phyloP scores from a whole-genome alignment of 2,329 filamentous ascomycete species.

The Pseudocercospora macadamiae region DNA sequence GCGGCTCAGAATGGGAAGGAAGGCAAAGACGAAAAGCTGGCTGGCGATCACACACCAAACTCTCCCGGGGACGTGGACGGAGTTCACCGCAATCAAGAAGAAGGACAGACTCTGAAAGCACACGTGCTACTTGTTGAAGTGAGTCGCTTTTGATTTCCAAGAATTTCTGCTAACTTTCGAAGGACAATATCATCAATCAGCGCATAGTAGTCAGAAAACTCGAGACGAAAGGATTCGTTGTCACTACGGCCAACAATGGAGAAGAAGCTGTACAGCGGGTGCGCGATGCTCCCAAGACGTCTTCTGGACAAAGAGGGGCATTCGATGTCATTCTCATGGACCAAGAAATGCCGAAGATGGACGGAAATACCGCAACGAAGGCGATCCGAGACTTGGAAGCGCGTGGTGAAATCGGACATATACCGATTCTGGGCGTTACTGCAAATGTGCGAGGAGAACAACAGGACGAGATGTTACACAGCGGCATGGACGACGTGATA shows the following conservation, averaged over 20 bases:
- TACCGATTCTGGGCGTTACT: conserved; percentile 40
- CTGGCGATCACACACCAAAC: too few species aligned
- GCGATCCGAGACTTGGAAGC: conserved; percentile 34
- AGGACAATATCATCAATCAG: conserved; percentile 38
- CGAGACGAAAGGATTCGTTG: conserved; percentile 29
- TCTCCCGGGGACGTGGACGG: not conserved
- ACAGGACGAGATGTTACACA: conserved; percentile 34
- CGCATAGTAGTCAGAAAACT: conserved; percentile 36
- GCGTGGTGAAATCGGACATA: conserved; percentile 22
- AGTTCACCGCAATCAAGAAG: conserved; percentile 14
- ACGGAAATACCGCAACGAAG: conserved; percentile 35
- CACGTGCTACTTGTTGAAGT: conserved; percentile 34
- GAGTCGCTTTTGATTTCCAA: not conserved
- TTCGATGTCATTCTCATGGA: conserved; percentile 41
- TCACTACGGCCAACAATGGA: conserved; percentile 39
- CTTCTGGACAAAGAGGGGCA: conserved; percentile 20
- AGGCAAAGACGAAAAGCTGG: not conserved
- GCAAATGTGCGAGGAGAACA: conserved; percentile 41
- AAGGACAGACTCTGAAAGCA: conserved; percentile 8
- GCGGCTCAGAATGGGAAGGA: conserved; percentile 1
- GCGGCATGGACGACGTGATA: conserved; percentile 40
- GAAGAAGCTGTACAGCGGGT: conserved; percentile 37
- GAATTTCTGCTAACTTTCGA: not conserved
- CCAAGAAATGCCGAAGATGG: conserved; percentile 40
- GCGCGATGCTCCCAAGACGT: conserved; percentile 22